Base-by-base conservation (phyloP, 2,329 filamentous ascomycete genomes). In the Furcasterigmium sp. region DNA sequence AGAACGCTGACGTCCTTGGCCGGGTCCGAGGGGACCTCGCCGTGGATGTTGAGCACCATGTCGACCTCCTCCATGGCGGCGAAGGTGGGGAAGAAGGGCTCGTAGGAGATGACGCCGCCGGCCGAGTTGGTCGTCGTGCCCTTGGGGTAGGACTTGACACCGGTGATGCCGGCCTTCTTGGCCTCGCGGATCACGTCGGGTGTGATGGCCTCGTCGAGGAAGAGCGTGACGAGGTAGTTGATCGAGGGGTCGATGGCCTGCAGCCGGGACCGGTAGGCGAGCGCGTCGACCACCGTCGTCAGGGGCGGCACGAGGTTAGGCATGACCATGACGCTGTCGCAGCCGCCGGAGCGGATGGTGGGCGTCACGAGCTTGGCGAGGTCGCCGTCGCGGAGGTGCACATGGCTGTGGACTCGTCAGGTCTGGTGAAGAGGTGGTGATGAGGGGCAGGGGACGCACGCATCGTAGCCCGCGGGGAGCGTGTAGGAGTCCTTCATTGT, bases 21-120 rank as follows among this genome's bases (percentile, higher is more conserved):
- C 11, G 57, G 56, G 42, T 62, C 59, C 21, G 59, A 61, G 7
- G 68, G 84, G n/a, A 84, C 80, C 66, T 96, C 91, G 51, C 91
- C 91, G 61, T 97, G 91, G n/a, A 97, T 72, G 67, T 96, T 96
- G 34, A 94, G 75, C n/a, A 94, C 77, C 52, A 95, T 72, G 52
- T 84, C 82, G 52, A 90, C 80, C 46, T 82, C 69, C 60, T 95
- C 85, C 91, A 97, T 96, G 51, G 87, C 86, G n/a, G 75, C 78
- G 58, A 97, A 95, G 13, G 91, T 86, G 7, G 81, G 78, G 58
- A 86, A 85, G 66, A 88, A 91, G 25, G 73, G 67, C 47, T 82
- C 79, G 56, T 87, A 80, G 44, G 80, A 77, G 14, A 85, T 69
- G 19, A 91, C 85, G 11, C 87, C 87, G 20, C 77, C 79, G 38